These are phyloP conservation scores for Collybiopsis confluens DNA, from an alignment of 768 basidiomycete species.

Conservation along the genomic window DNA sequence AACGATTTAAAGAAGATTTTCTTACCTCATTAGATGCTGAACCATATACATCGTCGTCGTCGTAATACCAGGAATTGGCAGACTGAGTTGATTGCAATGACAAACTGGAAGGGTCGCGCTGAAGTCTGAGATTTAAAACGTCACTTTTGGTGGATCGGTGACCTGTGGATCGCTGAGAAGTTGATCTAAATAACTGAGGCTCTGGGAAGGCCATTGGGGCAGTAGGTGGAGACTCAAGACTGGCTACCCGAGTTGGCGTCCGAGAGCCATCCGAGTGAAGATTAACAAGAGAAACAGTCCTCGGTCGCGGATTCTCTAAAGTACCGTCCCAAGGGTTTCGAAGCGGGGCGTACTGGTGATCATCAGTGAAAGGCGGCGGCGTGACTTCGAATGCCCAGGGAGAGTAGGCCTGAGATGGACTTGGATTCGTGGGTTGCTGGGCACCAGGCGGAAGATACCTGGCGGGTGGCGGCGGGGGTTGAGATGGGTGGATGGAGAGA, in stretches of 20 bases:
- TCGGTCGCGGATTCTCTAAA: constrained; percentile 21
- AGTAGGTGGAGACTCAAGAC: constrained; percentile 25
- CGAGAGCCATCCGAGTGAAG: constrained; percentile 18
- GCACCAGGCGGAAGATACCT: constrained; percentile 34
- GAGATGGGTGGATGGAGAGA: background rate
- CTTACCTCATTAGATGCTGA: constrained; percentile 28
- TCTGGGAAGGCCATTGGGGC: constrained; percentile 44
- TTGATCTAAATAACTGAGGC: constrained; percentile 45
- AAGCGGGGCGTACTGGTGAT: constrained; percentile 12
- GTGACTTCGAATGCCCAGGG: constrained; percentile 26
- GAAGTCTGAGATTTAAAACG: constrained; percentile 15
- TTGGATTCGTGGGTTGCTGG: constrained; percentile 25
- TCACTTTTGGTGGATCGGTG: constrained; percentile 27
- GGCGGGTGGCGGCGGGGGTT: constrained; percentile 19
- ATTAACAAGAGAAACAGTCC: constrained; percentile 28
- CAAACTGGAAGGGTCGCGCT: constrained; percentile 30
- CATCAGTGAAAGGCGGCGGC: constrained; percentile 15
- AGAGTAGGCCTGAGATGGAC: constrained; percentile 24
- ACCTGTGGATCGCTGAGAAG: constrained; percentile 26
- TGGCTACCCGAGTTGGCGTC: constrained; percentile 33
- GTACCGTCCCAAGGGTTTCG: constrained; percentile 29
- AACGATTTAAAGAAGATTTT: background rate
- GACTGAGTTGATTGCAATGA: constrained; percentile 28
- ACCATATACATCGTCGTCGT: constrained; percentile 30
- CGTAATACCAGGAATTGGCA: constrained; percentile 29